A percentile compares a stretch with the other conserved stretches of the same genome.
Evolutionary conservation across 1,284 basidiomycete genomes (phyloP).

Genomic region (Leccinum huronense): DNA sequence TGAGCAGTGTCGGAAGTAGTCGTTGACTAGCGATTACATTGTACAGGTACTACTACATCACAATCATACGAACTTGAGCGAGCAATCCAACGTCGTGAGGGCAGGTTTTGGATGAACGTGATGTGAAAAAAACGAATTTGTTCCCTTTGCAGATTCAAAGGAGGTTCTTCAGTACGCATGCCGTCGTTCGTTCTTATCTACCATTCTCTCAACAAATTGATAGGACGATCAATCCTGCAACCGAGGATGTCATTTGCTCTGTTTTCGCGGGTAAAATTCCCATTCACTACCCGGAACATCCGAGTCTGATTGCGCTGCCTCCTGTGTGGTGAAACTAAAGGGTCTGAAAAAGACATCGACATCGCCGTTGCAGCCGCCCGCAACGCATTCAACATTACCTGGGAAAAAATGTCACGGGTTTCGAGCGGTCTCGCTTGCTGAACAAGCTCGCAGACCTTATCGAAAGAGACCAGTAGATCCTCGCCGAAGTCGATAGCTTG

Average conservation of each 20-base stretch:
- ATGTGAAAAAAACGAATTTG: slow-evolving; percentile 61
- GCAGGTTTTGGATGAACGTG: too few species aligned
- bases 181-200: slow-evolving; percentile 11
- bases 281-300: background rate
- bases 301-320: slow-evolving; percentile 18
- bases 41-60: too few species aligned
- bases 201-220: slow-evolving; percentile 14
- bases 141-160: slow-evolving; percentile 60
- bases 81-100: too few species aligned
- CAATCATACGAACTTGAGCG: too few species aligned
- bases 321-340: slow-evolving; percentile 41
- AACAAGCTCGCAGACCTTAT: slow-evolving; percentile 91
- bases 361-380: slow-evolving; percentile 81
- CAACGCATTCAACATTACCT: slow-evolving; percentile 81
- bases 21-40: too few species aligned
- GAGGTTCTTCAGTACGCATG: slow-evolving; percentile 55
- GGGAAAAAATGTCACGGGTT: slow-evolving; percentile 85
- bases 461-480: slow-evolving; percentile 76
- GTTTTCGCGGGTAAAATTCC: slow-evolving; percentile 59
- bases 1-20: too few species aligned
- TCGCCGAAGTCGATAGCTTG: slow-evolving; percentile 76
- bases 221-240: slow-evolving; percentile 71
- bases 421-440: slow-evolving; percentile 76
- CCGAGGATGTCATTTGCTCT: slow-evolving; percentile 67
- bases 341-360: slow-evolving; percentile 76